A percentile compares a stretch with the other conserved stretches of the same genome.
Conservation (phyloP, 352 stramenopile genomes). For the Pythium utonaiense region DNA sequence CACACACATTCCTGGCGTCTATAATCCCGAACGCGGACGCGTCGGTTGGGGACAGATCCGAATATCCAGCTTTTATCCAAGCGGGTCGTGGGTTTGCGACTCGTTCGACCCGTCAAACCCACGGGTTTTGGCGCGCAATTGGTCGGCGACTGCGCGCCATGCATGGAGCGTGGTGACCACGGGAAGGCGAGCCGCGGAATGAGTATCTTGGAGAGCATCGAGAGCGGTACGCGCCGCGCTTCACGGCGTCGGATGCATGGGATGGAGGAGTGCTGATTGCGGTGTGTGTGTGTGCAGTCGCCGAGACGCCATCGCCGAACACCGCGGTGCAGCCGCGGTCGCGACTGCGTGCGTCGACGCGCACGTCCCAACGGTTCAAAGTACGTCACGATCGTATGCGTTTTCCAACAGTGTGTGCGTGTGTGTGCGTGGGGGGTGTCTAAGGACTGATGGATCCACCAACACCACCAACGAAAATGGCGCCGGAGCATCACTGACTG, state of each 20-base stretch:
- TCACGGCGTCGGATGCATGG: neutral
- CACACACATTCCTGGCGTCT: neutral
- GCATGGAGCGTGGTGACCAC: constrained; percentile 1
- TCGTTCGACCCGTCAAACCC: neutral
- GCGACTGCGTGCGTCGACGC: constrained; percentile 13
- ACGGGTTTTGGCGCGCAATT: constrained; percentile 12
- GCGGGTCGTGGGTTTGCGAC: neutral
- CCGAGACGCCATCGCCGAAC: constrained; percentile 23
- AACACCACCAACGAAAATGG: neutral
- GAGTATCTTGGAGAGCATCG: constrained; percentile 22
- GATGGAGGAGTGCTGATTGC: neutral
- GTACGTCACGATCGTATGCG: neutral
- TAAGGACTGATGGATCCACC: neutral
- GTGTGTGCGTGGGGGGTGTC: no score
- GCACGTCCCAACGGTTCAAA: constrained; percentile 10
- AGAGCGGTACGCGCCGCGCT: constrained; percentile 7
- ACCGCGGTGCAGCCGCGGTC: constrained; percentile 16
- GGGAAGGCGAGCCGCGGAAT: constrained; percentile 8
- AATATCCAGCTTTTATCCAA: neutral
- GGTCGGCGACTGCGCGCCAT: neutral
- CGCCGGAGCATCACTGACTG: neutral
- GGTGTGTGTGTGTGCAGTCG: constrained; percentile 5
- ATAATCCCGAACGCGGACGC: no score
- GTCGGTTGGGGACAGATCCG: neutral
- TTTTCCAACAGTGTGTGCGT: no score